Conservation (phyloP, 2,329 filamentous ascomycete species). For the Fonsecaea nubica region DNA sequence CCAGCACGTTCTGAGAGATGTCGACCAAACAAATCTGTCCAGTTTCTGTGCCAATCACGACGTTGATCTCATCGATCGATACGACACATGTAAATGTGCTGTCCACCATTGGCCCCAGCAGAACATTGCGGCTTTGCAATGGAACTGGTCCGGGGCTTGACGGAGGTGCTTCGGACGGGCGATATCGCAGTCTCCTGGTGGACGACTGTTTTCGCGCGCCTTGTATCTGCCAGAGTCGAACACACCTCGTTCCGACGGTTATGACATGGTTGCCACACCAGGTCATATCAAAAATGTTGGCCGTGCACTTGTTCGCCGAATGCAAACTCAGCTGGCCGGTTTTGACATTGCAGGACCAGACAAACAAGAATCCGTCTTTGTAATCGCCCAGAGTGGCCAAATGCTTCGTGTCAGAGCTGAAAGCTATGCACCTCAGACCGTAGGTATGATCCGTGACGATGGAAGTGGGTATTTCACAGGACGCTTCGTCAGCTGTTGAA, state of each 20-base stretch:
- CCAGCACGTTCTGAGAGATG: constrained; percentile 27
- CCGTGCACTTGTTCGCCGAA: constrained; percentile 93
- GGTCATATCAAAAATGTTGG: constrained; percentile 80
- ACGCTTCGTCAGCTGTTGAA: constrained; percentile 74
- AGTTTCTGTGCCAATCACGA: constrained; percentile 83
- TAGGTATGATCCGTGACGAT: constrained; percentile 88
- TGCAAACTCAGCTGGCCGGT: constrained; percentile 78
- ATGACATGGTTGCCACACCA: constrained; percentile 87
- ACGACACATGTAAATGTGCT: constrained; percentile 81
- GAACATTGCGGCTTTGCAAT: constrained; percentile 82
- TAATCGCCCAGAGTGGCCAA: constrained; percentile 85
- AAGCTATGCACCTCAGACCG: constrained; percentile 86
- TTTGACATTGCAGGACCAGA: constrained; percentile 85
- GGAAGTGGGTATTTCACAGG: constrained; percentile 80
- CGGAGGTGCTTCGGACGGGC: constrained; percentile 45
- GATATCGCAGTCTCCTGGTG: constrained; percentile 64
- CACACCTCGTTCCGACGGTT: constrained; percentile 86
- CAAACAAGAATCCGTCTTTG: constrained; percentile 92
- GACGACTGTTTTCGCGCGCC: constrained; percentile 61
- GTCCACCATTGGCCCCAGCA: constrained; percentile 82
- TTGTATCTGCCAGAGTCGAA: constrained; percentile 85
- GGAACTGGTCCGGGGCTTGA: constrained; percentile 66
- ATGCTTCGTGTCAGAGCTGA: constrained; percentile 84
- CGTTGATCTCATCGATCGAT: constrained; percentile 72
- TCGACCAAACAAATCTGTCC: constrained; percentile 91